Evolutionary conservation across 2,329 filamentous ascomycete species (phyloP), one percentile per base, ranked within the genome.

Genomic region (Zymoseptoria ardabiliae): DNA sequence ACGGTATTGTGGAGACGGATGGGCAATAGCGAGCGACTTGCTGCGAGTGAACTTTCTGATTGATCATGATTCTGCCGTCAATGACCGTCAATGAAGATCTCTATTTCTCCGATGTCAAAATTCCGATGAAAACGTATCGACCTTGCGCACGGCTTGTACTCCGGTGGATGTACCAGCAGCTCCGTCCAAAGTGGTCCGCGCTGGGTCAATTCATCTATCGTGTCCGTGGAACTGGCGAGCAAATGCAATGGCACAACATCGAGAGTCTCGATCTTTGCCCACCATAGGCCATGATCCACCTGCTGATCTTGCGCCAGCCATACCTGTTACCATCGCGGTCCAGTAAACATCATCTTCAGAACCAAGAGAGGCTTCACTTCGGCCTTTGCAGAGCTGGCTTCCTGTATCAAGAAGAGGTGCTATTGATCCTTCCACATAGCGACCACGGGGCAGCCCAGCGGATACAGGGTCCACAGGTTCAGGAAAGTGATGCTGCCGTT

Each of bases 391-490:
- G 62, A 63, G 22, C 61, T 63, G 51, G 56, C 50, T 19, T 56
- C 56, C 23, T 63, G 49, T 6, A 63, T 55, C 19, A 63, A 51
- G 11, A 57, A 60, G 52, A 58, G 59, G 35, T 64, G 61, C 21
- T 53, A 19, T 50, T 58, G 56, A 11, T 54, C 56, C 20, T 60
- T 61, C 9, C 58, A 41, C 2, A 51, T 28, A n/a, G 35, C 54
- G 17, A 62, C 52, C 1, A 61, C 61, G 5, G 61, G 58, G 50
- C 58, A 58, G 10, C 61, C 60, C 4, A 56, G 56, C 8, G 63
- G 59, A n/a, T 58, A 63, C 19, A 65, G n/a, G 20, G 61, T 65
- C 63, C 63, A 65, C 20, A 63, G 54, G 13, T 63, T 52, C 23
- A 48, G 51, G 59, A 63, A 65, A 17, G 59, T 61, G 41, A 59